Evolutionary conservation across 495 filamentous ascomycete genomes (phyloP).

Genomic region (Neurospora terricola): DNA sequence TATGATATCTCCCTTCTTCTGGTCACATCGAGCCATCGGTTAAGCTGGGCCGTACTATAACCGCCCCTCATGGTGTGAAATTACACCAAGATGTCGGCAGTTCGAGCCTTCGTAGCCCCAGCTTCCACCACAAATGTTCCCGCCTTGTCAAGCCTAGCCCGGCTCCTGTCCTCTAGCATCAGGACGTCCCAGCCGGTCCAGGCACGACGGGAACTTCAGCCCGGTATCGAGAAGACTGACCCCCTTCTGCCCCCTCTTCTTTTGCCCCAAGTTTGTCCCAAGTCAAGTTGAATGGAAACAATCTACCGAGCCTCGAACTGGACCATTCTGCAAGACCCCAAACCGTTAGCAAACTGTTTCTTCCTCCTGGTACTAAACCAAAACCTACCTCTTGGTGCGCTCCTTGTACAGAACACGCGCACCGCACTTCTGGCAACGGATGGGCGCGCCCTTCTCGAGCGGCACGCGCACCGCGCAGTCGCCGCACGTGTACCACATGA

Average conservation of each 20-base stretch:
- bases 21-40: neutral
- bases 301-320: slow-evolving; percentile 97
- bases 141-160: neutral
- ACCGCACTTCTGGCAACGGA: slow-evolving; percentile 92
- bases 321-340: slow-evolving; percentile 59
- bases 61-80: neutral
- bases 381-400: slow-evolving; percentile 83
- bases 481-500: slow-evolving; percentile 82
- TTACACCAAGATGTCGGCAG: neutral
- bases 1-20: neutral
- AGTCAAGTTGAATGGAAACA: too few species aligned
- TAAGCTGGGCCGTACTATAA: neutral
- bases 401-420: slow-evolving; percentile 96
- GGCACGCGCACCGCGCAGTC: slow-evolving; percentile 79
- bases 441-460: slow-evolving; percentile 74
- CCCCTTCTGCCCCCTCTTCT: slow-evolving; percentile 1
- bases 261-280: too few species aligned
- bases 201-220: neutral
- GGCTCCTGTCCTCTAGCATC: neutral
- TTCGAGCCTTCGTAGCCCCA: neutral
- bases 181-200: neutral
- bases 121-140: neutral
- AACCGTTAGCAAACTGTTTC: neutral
- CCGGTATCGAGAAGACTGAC: neutral
- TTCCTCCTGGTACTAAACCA: too few species aligned